These are phyloP conservation scores for Lactarius hatsudake DNA, from an alignment of 768 basidiomycete species.

Conservation along the genomic window DNA sequence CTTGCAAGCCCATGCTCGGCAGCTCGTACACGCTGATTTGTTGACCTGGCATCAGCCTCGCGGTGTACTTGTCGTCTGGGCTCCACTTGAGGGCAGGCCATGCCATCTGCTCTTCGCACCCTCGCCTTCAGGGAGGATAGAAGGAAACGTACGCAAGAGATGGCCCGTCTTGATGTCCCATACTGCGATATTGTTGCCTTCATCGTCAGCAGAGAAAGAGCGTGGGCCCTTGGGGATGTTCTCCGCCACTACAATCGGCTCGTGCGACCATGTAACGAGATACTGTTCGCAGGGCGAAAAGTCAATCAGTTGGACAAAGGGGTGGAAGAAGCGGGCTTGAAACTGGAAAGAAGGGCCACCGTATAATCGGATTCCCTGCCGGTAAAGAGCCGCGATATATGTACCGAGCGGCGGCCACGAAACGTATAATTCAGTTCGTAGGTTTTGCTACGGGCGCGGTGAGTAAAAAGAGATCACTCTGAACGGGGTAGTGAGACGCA, in stretches of 20 bases:
- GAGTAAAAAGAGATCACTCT: too few species aligned
- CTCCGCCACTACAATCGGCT: conserved; percentile 84
- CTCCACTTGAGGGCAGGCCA: conserved; percentile 99
- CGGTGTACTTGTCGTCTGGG: conserved; percentile 92
- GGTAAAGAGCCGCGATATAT: too few species aligned
- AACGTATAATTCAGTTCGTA: too few species aligned
- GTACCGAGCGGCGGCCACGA: too few species aligned
- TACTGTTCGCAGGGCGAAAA: conserved; percentile 98
- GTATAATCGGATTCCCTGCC: too few species aligned
- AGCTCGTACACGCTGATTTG: conserved; percentile 97
- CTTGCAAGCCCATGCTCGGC: conserved; percentile 89
- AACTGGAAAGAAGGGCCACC: conserved; percentile 33
- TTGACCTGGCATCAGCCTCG: conserved; percentile 81
- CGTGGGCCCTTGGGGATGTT: conserved; percentile 77
- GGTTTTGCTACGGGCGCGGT: too few species aligned
- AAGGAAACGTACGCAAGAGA: conserved; percentile 87
- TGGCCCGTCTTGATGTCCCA: conserved; percentile 96
- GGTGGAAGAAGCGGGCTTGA: conserved; percentile 91
- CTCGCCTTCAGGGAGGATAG: conserved; percentile 58
- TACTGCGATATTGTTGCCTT: conserved; percentile 97
- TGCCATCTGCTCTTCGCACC: conserved; percentile 72
- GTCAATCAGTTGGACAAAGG: conserved; percentile 91
- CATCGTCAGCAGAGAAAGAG: conserved; percentile 89
- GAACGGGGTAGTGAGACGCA: too few species aligned
- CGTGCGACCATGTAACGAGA: conserved; percentile 95